Base-by-base conservation (phyloP, 164 flowering plant genomes). In the Nelumbo lutea region DNA sequence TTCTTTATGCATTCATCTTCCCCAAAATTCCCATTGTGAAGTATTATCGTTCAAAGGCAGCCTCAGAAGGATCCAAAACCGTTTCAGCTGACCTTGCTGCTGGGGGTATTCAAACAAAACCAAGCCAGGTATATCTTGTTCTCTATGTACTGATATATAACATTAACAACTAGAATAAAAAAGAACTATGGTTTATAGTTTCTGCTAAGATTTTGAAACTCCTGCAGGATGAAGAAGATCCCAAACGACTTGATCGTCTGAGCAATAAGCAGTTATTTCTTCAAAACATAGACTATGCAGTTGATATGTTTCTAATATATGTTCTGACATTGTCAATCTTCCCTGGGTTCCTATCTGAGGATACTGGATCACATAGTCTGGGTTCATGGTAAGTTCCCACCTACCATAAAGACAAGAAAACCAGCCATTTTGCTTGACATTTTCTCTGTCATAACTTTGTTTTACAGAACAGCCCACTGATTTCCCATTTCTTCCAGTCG, bases 331-430 rank as follows among this genome's bases (percentile, higher is more conserved):
- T 81, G 70, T 83, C 86, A 43, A 83, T 83, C 61, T 81, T 83
- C 65, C 86, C 84, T 4, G 86, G 86, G n/a, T 83, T 83, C 72
- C 73, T 83, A 62, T 78, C 74, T 44, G 84, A 83, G 62, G 81
- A 83, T 69, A 83, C 84, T 50, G 84, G 86, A 56, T 27, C 60
- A 9, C 84, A 83, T 55, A 57, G 59, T 7, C 68, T 83, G 47
- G 84, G 84, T 8, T 44, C 75, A 2, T 73, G 79, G 83, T 80
- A 80, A 51, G 65, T 61, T 42, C 43, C 62, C 44, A 11, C 42
- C 47, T 15, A 5, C 41, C 15, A 40, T 3, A 13, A 41, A 9
- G 5, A 27, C 27, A 27, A 27, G 27, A 41, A 2, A 2, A 3
- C 44, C 41, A 52, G 6, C 27, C 27, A 15, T 13, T 13, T 7